Evolutionary conservation across 164 flowering plant genomes (phyloP).

Genomic region (Annona squamosa): DNA sequence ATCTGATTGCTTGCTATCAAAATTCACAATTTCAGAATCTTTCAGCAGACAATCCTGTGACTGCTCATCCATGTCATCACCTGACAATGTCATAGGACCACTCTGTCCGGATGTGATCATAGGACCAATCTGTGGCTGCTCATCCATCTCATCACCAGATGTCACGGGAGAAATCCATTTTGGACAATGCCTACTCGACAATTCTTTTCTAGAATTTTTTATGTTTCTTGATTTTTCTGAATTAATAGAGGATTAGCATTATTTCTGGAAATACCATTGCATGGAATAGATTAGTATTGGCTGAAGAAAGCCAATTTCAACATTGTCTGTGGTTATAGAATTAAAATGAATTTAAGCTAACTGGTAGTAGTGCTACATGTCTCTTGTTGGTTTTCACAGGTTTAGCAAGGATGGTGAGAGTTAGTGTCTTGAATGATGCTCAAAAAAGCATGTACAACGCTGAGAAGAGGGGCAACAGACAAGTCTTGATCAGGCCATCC

Average conservation of each 20-base stretch:
- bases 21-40: slow-evolving; percentile 39
- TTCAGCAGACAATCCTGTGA: slow-evolving; percentile 14
- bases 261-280: too few relatives aligned
- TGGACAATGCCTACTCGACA: too few relatives aligned
- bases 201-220: too few relatives aligned
- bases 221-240: too few relatives aligned
- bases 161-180: neutral
- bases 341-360: too few relatives aligned
- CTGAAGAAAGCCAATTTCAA: too few relatives aligned
- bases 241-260: too few relatives aligned
- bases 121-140: too few relatives aligned
- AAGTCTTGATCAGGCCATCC: slow-evolving; percentile 33
- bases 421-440: slow-evolving; percentile 28
- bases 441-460: slow-evolving; percentile 34
- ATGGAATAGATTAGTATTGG: too few relatives aligned
- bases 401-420: slow-evolving; percentile 15
- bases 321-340: too few relatives aligned
- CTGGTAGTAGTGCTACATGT: neutral
- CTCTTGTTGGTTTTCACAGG: neutral
- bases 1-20: slow-evolving; percentile 18
- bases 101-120: too few relatives aligned
- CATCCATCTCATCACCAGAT: slow-evolving; percentile 49
- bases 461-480: slow-evolving; percentile 30
- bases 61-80: slow-evolving; percentile 24
- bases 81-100: neutral